These are phyloP conservation scores for Eruca vesicaria DNA, from an alignment of 441 rosid species.

Conservation along the genomic window DNA sequence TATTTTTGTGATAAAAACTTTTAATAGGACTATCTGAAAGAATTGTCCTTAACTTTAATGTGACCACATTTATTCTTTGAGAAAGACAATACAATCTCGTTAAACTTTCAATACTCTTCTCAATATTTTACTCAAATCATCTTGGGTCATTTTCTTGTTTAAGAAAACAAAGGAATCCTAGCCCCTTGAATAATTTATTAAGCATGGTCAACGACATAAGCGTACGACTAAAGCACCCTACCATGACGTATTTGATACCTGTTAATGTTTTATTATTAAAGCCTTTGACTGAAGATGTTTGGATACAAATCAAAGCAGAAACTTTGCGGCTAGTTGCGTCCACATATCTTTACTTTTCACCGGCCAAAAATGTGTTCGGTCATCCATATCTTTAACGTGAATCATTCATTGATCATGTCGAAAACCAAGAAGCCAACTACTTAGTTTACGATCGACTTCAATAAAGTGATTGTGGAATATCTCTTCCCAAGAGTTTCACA, in stretches of 20 bases:
- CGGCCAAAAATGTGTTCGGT: conserved; percentile 24
- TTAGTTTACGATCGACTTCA: neutral
- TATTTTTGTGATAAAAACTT: no score
- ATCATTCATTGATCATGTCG: neutral
- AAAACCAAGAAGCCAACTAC: neutral
- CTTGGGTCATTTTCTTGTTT: neutral
- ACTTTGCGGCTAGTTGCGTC: conserved; percentile 28
- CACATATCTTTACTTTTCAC: conserved; percentile 25
- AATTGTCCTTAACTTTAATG: no score
- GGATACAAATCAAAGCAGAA: conserved; percentile 24
- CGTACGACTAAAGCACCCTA: neutral
- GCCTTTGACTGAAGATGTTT: neutral
- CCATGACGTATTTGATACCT: conserved; percentile 1
- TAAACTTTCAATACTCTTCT: neutral
- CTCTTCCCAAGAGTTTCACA: neutral
- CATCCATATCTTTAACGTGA: conserved; percentile 7
- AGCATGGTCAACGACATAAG: neutral
- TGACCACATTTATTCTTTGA: conserved; percentile 9
- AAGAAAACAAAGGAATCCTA: neutral
- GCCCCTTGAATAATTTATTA: neutral
- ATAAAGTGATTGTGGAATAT: neutral
- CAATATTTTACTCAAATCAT: neutral
- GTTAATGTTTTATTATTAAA: neutral
- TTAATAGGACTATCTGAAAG: no score
- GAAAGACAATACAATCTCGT: neutral